phyloP scores from a whole-genome alignment of 2,329 filamentous ascomycete species.

The Aspergillus sp. region DNA sequence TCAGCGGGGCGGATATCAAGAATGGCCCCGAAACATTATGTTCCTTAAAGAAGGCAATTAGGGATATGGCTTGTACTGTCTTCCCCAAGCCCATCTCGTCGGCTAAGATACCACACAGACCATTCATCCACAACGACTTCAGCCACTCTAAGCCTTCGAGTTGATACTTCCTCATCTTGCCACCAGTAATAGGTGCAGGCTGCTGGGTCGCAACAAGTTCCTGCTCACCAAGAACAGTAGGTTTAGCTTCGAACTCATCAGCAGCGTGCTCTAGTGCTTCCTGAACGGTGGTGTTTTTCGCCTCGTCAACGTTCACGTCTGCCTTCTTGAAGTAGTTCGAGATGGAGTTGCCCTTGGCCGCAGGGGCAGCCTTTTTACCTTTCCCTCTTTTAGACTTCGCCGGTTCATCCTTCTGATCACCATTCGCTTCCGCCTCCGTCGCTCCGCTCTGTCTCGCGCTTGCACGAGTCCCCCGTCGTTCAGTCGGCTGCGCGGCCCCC shows the following conservation, averaged over 20 bases:
- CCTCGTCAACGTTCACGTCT: slow-evolving; percentile 54
- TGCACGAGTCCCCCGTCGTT: slow-evolving; percentile 35
- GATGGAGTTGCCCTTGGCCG: slow-evolving; percentile 46
- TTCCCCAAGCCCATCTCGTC: slow-evolving; percentile 96
- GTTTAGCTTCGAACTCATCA: slow-evolving; percentile 57
- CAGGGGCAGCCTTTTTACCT: slow-evolving; percentile 27
- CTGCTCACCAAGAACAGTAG: slow-evolving; percentile 62
- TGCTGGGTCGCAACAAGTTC: slow-evolving; percentile 80
- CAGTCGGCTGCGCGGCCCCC: slow-evolving; percentile 12
- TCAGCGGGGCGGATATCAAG: slow-evolving; percentile 84
- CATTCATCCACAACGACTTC: slow-evolving; percentile 78
- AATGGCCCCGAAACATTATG: slow-evolving; percentile 87
- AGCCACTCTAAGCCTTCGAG: slow-evolving; percentile 95
- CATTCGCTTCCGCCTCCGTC: slow-evolving; percentile 15
- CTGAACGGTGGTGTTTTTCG: slow-evolving; percentile 51
- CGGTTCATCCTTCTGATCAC: slow-evolving; percentile 21
- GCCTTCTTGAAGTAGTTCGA: slow-evolving; percentile 62
- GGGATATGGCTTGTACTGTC: slow-evolving; percentile 85
- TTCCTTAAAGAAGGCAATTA: slow-evolving; percentile 84
- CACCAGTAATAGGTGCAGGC: slow-evolving; percentile 79
- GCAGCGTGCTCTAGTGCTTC: slow-evolving; percentile 60
- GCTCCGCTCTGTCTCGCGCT: slow-evolving; percentile 22
- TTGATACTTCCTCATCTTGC: slow-evolving; percentile 92
- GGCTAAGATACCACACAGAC: slow-evolving; percentile 85
- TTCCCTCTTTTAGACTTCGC: slow-evolving; percentile 28